A percentile compares a stretch with the other conserved stretches of the same genome.
Evolutionary conservation across 2,329 filamentous ascomycete genomes (phyloP).

Genomic region (Byssochlamys sp.): DNA sequence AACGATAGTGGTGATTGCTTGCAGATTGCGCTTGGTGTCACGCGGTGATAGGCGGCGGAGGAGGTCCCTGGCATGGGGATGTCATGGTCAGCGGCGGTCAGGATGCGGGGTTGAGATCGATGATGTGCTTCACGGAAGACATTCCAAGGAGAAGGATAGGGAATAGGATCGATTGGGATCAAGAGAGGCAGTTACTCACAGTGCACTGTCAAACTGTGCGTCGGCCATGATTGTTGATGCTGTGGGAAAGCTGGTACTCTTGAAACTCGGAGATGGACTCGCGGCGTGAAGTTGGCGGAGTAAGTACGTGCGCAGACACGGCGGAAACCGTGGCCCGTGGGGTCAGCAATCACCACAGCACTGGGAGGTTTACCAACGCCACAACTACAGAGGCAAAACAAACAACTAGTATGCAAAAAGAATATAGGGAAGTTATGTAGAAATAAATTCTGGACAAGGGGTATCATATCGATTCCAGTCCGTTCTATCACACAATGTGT

Average conservation of each 20-base stretch:
- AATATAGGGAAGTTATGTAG: not conserved
- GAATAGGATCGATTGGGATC: not conserved
- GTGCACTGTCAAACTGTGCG: constrained; percentile 42
- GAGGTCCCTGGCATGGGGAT: constrained; percentile 61
- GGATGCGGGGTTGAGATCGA: constrained; percentile 13
- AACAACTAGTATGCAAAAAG: constrained; percentile 4
- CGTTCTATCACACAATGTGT: not conserved
- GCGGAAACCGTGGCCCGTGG: constrained; percentile 8
- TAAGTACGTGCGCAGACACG: constrained; percentile 5
- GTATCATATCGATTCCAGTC: not conserved
- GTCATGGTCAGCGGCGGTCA: constrained; percentile 11
- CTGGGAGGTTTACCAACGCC: not conserved
- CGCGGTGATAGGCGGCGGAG: constrained; percentile 95
- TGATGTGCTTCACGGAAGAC: not conserved
- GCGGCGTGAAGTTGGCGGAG: constrained; percentile 8
- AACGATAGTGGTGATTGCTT: constrained; percentile 75
- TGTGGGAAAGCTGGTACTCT: constrained; percentile 2
- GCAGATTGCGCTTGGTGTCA: constrained; percentile 77
- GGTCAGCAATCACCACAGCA: not conserved
- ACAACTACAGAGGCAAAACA: not conserved
- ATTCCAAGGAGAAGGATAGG: not conserved
- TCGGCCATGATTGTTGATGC: constrained; percentile 31
- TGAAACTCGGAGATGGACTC: not conserved
- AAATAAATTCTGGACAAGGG: not conserved
- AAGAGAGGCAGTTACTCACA: constrained; percentile 28